phyloP scores from a whole-genome alignment of 2,329 filamentous ascomycete species.

The Cordyceps cicadae region DNA sequence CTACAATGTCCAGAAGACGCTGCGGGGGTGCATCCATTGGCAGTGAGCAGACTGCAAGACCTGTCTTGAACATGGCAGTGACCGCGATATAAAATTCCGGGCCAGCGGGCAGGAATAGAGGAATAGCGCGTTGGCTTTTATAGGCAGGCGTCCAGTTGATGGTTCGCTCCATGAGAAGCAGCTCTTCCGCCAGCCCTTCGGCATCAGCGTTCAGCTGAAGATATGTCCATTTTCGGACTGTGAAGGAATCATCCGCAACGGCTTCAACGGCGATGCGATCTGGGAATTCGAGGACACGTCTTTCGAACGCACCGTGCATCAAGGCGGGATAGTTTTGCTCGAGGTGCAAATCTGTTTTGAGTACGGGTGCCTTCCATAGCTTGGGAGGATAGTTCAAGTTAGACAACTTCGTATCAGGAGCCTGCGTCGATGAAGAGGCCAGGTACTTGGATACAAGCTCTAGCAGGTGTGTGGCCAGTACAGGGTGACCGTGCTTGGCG shows the following conservation, averaged over 20 bases:
- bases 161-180: slow-evolving; percentile 7
- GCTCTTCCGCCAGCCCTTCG: slow-evolving; percentile 6
- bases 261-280: slow-evolving; percentile 8
- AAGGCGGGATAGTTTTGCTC: slow-evolving; percentile 2
- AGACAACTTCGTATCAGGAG: slow-evolving; percentile 1
- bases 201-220: slow-evolving; percentile 9
- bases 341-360: slow-evolving; percentile 7
- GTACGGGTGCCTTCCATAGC: slow-evolving; percentile 3
- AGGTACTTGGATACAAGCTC: slow-evolving; percentile 9
- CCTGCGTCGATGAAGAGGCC: neutral
- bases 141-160: slow-evolving; percentile 6
- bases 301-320: slow-evolving; percentile 9
- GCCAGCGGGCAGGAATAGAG: slow-evolving; percentile 10
- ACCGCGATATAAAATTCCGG: slow-evolving; percentile 11
- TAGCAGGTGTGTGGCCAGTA: neutral
- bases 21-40: slow-evolving; percentile 9
- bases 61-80: slow-evolving; percentile 15
- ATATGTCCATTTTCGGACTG: slow-evolving; percentile 8
- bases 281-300: slow-evolving; percentile 7
- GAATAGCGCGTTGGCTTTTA: slow-evolving; percentile 10
- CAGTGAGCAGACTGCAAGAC: slow-evolving; percentile 7
- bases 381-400: slow-evolving; percentile 7
- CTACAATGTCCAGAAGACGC: slow-evolving; percentile 7
- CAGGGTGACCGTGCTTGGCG: neutral
- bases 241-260: slow-evolving; percentile 9